Evolutionary conservation across 805 yeast species (phyloP), one percentile per base, ranked within the genome.

Genomic region (Candida quercuum): DNA sequence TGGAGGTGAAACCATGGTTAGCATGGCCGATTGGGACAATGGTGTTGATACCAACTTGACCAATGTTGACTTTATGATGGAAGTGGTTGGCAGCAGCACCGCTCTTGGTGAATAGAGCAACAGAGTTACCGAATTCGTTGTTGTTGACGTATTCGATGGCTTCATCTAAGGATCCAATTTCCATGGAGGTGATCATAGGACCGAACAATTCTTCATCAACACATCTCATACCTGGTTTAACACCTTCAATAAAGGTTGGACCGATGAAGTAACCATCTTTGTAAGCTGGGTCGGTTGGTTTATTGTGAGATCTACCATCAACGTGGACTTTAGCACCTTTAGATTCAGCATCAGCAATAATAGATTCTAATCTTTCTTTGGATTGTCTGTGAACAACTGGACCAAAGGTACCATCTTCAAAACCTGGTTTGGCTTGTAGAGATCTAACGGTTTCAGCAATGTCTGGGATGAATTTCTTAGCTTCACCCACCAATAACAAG

Each of bases 11-110:
- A 10, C 86, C 80, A 61, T 82, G 81, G 81, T 81, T 78, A 40
- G 89, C 89, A 57, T 81, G 69, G 41, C 89, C 89, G 27, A 82
- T 88, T 14, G 91, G 91, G 40, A 82, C 79, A 16, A 86, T 86
- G 23, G 81, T 86, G 57, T 82, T 82, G 48, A 82, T 66, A 46
- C 91, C 91, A 34, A 82, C 85, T 63, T 82, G 89, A 34, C 86
- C 86, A 45, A 81, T 75, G 49, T 79, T 82, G 49, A 82, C 73
- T 41, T 72, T 67, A 63, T 69, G 75, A 59, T 71, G 75, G 65
- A 83, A 82, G 55, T 73, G 74, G 59, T 79, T 81, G 13, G 85
- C 84, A 23, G 76, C 72, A 18, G 83, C 67, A 16, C 88, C 91
- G 2, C 81, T 74, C 35, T 70, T 67, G 21, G 89, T 83, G 72